These are phyloP conservation scores for Plenodomus biglobosus DNA, from an alignment of 2,329 filamentous ascomycete species.

Conservation along the genomic window DNA sequence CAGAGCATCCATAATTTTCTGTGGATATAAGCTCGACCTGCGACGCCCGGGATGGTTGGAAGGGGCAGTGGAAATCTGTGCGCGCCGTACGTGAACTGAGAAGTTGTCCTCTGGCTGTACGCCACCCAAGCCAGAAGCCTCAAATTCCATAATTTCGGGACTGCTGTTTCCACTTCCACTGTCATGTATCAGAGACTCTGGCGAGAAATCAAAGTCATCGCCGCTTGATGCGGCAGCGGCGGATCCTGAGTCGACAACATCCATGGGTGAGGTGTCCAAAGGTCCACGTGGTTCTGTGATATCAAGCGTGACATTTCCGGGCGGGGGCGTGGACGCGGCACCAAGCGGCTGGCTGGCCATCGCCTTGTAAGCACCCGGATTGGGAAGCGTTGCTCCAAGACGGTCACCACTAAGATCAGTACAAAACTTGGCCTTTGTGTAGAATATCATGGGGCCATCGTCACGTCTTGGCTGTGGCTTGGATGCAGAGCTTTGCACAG, in stretches of 20 bases:
- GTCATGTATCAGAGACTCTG: constrained; percentile 28
- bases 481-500: constrained; percentile 48
- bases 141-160: constrained; percentile 43
- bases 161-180: constrained; percentile 26
- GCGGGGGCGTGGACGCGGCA: constrained; percentile 3
- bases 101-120: constrained; percentile 61
- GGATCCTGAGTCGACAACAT: constrained; percentile 27
- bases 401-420: constrained; percentile 74
- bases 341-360: constrained; percentile 41
- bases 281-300: constrained; percentile 32
- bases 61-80: constrained; percentile 19
- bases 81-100: constrained; percentile 53
- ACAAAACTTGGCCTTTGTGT: constrained; percentile 76
- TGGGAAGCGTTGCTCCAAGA: constrained; percentile 17
- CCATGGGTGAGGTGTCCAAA: constrained; percentile 23
- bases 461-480: constrained; percentile 60
- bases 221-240: constrained; percentile 26
- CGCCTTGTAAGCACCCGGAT: constrained; percentile 32
- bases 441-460: constrained; percentile 80
- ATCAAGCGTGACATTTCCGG: constrained; percentile 19
- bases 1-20: constrained; percentile 42
- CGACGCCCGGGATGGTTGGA: constrained; percentile 3
- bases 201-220: constrained; percentile 44
- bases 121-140: constrained; percentile 60
- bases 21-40: constrained; percentile 23